Evolutionary conservation across 2,329 filamentous ascomycete genomes (phyloP).

Genomic region (Rosellinia necatrix): DNA sequence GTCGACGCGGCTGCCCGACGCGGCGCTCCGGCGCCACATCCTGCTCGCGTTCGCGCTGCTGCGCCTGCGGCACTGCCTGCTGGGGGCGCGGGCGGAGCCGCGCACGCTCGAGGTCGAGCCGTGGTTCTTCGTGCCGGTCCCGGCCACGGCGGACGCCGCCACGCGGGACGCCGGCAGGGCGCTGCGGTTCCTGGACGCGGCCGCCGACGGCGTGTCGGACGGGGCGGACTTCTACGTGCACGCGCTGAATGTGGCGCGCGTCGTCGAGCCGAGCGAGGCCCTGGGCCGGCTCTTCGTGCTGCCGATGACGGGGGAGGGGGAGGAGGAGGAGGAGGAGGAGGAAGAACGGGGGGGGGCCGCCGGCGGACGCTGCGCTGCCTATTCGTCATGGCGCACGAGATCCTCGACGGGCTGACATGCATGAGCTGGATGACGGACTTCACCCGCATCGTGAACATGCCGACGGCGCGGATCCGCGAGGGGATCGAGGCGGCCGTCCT

Average conservation of each 20-base stretch:
- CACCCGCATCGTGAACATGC: conserved; percentile 29
- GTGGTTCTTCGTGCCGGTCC: conserved; percentile 24
- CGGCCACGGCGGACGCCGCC: conserved; percentile 14
- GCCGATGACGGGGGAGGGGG: conserved; percentile 10
- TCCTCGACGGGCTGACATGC: conserved; percentile 32
- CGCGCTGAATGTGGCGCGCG: conserved; percentile 29
- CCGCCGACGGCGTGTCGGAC: conserved; percentile 15
- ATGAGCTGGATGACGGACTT: conserved; percentile 30
- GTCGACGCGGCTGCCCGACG: conserved; percentile 23
- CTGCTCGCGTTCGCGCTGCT: conserved; percentile 32
- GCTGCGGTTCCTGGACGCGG: conserved; percentile 12
- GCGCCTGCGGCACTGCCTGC: conserved; percentile 29
- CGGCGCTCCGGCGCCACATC: conserved; percentile 25
- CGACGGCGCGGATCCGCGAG: conserved; percentile 20
- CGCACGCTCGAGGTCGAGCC: conserved; percentile 23
- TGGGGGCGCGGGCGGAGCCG: conserved; percentile 23
- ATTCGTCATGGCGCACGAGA: conserved; percentile 33
- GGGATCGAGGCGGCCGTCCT: conserved; percentile 18
- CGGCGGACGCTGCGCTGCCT: conserved; percentile 25
- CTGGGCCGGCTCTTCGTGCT: conserved; percentile 31
- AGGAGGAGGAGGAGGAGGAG: too few relatives aligned
- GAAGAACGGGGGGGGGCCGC: background rate
- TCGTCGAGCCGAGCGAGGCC: conserved; percentile 26
- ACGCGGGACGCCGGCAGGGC: conserved; percentile 21
- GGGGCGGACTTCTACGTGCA: conserved; percentile 28